phyloP scores from a whole-genome alignment of 2,329 filamentous ascomycete genomes.

The Chalara sp. region DNA sequence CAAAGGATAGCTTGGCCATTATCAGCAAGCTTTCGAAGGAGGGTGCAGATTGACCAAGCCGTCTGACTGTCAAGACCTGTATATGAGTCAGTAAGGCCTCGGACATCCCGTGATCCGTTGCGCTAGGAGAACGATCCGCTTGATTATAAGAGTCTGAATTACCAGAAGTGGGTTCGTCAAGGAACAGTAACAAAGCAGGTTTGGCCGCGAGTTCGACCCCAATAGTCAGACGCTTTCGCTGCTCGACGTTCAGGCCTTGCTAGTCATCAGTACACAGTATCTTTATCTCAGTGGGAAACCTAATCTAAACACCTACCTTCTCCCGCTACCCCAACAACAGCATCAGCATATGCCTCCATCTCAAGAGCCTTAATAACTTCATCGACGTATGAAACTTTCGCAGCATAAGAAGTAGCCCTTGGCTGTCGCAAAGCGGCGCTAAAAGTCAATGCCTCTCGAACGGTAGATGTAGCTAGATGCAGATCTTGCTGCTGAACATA shows the following conservation, averaged over 20 bases:
- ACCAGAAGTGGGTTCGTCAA: background rate
- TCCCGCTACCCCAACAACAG: constrained; percentile 83
- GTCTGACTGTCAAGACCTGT: constrained; percentile 90
- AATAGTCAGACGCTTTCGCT: constrained; percentile 76
- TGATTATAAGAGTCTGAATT: too few species aligned
- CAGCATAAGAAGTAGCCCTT: constrained; percentile 57
- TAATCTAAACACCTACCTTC: constrained; percentile 44
- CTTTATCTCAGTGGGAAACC: too few species aligned
- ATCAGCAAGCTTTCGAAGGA: constrained; percentile 83
- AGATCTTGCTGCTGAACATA: constrained; percentile 92
- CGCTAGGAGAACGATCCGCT: too few species aligned
- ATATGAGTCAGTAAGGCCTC: constrained; percentile 38
- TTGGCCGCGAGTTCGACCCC: constrained; percentile 91
- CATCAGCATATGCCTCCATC: constrained; percentile 86
- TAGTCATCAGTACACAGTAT: constrained; percentile 1
- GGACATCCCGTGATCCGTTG: background rate
- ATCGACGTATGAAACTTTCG: constrained; percentile 83
- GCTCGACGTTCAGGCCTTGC: constrained; percentile 36
- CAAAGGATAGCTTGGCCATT: constrained; percentile 86
- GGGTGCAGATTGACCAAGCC: constrained; percentile 81
- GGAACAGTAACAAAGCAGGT: constrained; percentile 70
- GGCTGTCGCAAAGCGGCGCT: constrained; percentile 85
- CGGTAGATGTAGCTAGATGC: constrained; percentile 75
- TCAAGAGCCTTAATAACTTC: constrained; percentile 86
- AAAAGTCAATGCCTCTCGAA: constrained; percentile 82